Conservation (phyloP, 2,329 filamentous ascomycete species). For the Xenosphaeropsis pyriputrescens region DNA sequence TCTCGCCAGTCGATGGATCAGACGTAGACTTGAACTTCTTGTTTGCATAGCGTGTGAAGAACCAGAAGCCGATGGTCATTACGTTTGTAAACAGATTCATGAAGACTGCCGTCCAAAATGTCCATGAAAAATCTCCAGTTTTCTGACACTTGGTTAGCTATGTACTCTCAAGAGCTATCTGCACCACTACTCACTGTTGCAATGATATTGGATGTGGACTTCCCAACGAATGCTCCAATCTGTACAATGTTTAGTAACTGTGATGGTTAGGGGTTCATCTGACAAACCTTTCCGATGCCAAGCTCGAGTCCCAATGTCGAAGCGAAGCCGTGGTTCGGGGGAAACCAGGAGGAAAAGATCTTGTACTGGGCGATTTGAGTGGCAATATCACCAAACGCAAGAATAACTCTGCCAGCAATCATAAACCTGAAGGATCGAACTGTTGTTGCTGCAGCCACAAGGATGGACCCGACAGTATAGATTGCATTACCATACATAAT, state of each 20-base stretch:
- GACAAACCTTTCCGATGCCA: conserved; percentile 32
- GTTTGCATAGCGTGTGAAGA: conserved; percentile 36
- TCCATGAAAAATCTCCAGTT: conserved; percentile 45
- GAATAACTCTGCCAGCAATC: conserved; percentile 38
- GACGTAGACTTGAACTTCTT: conserved; percentile 27
- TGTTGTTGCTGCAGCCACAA: conserved; percentile 41
- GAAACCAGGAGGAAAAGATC: conserved; percentile 50
- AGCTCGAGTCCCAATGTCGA: conserved; percentile 46
- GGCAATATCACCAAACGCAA: conserved; percentile 45
- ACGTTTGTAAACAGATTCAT: conserved; percentile 50
- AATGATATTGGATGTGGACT: conserved; percentile 44
- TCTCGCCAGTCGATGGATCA: conserved; percentile 42
- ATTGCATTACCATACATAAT: conserved; percentile 48
- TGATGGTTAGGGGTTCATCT: not conserved
- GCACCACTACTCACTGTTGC: conserved; percentile 27
- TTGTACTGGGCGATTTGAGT: conserved; percentile 52
- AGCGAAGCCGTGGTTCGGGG: conserved; percentile 44
- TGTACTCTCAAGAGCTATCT: not conserved
- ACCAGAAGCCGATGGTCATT: conserved; percentile 35
- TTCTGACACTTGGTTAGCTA: conserved; percentile 18
- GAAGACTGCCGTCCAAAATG: conserved; percentile 45
- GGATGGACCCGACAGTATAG: conserved; percentile 39
- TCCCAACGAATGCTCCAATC: conserved; percentile 44
- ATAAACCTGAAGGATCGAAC: conserved; percentile 43
- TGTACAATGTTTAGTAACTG: not conserved